Evolutionary conservation across 352 stramenopile genomes (phyloP), one percentile per base, ranked within the genome.

Genomic region (Pythium utonaiense): DNA sequence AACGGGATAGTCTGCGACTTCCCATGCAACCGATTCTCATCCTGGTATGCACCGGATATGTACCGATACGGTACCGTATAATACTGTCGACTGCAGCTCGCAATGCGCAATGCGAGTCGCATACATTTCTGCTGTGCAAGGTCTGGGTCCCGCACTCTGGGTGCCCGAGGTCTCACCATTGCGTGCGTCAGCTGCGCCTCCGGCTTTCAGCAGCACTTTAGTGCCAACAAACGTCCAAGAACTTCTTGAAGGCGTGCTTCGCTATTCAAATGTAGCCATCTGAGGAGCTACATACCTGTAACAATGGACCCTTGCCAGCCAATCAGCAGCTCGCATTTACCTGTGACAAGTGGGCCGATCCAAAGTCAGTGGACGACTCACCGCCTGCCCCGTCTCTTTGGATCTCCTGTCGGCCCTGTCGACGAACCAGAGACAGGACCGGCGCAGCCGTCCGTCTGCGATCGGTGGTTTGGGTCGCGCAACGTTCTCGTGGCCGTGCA

Each of bases 231-330:
- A n/a, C n/a, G n/a, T n/a, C n/a, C n/a, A n/a, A n/a, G n/a, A n/a
- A n/a, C n/a, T n/a, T n/a, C n/a, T n/a, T n/a, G n/a, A n/a, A n/a
- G n/a, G n/a, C n/a, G n/a, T n/a, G 9, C 48, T 42, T 38, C 24
- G 22, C 14, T 31, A 9, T 30, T 5, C 16, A 16, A 49, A 62
- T 62, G 55, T 62, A 55, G 55, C 55, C 55, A 62, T 62, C 1
- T 48, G 36, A 24, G 14, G 36, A 44, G 7, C 36, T 54, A 42
- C 7, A 42, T 3, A 13, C 5, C 6, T 16, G 21, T 10, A 59
- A 34, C 51, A 38, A 28, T 21, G 17, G 38, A 17, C 40, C 19
- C 28, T 54, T 16, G 10, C 7, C 30, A 55, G 21, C 41, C 55
- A 62, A 51, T 54, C 38, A 56, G 3, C n/a, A 16, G 12, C 3